phyloP scores from a whole-genome alignment of 2,329 filamentous ascomycete species.

The Fusarium pseudograminearum region DNA sequence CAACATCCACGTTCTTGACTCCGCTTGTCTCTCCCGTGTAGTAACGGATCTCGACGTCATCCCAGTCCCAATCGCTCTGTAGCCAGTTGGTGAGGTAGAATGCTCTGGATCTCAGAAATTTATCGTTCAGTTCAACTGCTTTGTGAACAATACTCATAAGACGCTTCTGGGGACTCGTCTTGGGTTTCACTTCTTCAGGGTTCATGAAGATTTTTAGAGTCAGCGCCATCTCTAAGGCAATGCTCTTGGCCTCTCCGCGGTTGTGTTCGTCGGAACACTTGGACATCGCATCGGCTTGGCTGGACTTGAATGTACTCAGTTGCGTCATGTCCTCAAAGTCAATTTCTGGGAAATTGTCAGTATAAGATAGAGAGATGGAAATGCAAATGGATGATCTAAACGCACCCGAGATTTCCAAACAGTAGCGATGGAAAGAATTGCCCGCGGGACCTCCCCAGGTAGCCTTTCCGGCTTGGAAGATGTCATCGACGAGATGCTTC shows the following conservation, averaged over 20 bases:
- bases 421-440: conserved; percentile 21
- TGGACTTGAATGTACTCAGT: conserved; percentile 25
- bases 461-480: conserved; percentile 13
- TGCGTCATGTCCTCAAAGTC: conserved; percentile 6
- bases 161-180: not conserved
- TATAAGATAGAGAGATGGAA: too few relatives aligned
- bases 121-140: conserved; percentile 13
- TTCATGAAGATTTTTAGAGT: conserved; percentile 23
- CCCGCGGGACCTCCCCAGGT: conserved; percentile 26
- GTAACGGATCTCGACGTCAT: conserved; percentile 2
- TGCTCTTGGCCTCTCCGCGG: not conserved
- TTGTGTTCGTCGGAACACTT: not conserved
- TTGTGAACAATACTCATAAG: conserved; percentile 4
- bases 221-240: not conserved
- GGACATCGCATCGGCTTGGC: conserved; percentile 2
- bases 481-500: not conserved
- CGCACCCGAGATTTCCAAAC: conserved; percentile 27
- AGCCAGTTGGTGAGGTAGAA: conserved; percentile 16
- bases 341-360: conserved; percentile 15
- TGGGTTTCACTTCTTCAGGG: not conserved
- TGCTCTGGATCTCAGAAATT: conserved; percentile 26
- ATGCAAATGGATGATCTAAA: too few relatives aligned
- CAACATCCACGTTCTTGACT: conserved; percentile 1
- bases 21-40: not conserved
- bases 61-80: not conserved